A percentile compares a stretch with the other conserved stretches of the same genome.
Evolutionary conservation across 2,329 filamentous ascomycete genomes (phyloP).

Genomic region (Colletotrichum sidae): DNA sequence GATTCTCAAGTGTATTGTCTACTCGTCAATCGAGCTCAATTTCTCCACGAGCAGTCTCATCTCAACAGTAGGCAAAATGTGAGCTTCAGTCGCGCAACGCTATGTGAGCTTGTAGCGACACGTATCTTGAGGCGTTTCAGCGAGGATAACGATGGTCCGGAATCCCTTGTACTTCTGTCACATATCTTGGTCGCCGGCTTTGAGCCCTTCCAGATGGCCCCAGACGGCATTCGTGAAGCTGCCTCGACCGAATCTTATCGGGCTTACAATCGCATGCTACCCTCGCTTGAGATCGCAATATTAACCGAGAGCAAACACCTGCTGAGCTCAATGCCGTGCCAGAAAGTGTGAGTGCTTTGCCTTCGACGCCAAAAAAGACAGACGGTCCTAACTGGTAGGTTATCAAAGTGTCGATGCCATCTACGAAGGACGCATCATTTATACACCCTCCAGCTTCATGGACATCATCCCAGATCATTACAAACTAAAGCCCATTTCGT

Average conservation of each 20-base stretch:
- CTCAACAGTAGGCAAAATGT: constrained; percentile 85
- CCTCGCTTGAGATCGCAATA: constrained; percentile 85
- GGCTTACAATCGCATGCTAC: constrained; percentile 70
- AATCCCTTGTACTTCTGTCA: constrained; percentile 78
- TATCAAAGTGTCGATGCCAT: constrained; percentile 74
- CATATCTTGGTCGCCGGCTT: constrained; percentile 87
- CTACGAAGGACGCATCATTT: constrained; percentile 83
- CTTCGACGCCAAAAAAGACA: constrained; percentile 66
- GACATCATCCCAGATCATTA: constrained; percentile 89
- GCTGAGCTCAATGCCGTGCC: constrained; percentile 80
- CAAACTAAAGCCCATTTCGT: constrained; percentile 83
- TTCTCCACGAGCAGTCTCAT: constrained; percentile 81
- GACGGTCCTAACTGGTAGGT: not conserved
- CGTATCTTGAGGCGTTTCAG: constrained; percentile 82
- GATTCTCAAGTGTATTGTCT: constrained; percentile 76
- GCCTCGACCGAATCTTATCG: constrained; percentile 62
- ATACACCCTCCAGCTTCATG: constrained; percentile 84
- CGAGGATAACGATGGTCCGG: constrained; percentile 78
- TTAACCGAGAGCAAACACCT: constrained; percentile 85
- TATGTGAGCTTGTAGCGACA: constrained; percentile 85
- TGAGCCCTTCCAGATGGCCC: constrained; percentile 87
- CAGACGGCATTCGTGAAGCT: constrained; percentile 71
- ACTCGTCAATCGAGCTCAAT: constrained; percentile 84
- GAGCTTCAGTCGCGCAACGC: constrained; percentile 78
- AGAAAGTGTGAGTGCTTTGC: constrained; percentile 69